Base-by-base conservation (phyloP, 202 grass and related monocot species). In the Sporobolus alterniflorus region DNA sequence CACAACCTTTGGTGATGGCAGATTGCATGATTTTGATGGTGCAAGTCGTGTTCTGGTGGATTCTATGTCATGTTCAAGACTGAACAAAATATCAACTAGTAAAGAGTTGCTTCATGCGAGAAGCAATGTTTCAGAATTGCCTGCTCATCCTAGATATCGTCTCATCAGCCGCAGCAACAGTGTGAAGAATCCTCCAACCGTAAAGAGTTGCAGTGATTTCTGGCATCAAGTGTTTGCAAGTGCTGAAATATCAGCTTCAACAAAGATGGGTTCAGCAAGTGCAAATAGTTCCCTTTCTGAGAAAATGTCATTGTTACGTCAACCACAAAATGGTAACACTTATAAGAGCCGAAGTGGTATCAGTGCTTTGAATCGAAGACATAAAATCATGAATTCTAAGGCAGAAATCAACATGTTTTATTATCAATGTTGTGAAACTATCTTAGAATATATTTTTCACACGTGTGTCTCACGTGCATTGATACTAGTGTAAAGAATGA, bases 261-360 rank as follows among this genome's bases (percentile, higher is more conserved):
- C 34, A 6, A 81, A 76, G 47, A 77, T 82, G 22, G 76, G 67
- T 18, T 56, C 29, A 18, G 9, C 29, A 16, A 80, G 22, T 47
- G 30, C 36, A 64, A 79, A 69, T 9, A 16, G 1, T 18, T 90
- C 84, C 69, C 52, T 90, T 57, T 79, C 84, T 41, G 80, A 79
- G 63, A 80, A 74, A 70, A 90, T 80, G 88, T 75, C 84, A 7
- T 11, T 57, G 12, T 73, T 87, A 49, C 54, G 18, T 10, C 51
- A 69, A 64, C 68, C 11, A 3, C 26, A 20, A 24, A 11, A 71
- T n/a, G 36, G 11, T 31, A 7, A 22, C 24, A 63, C 40, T 69
- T 49, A 70, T 55, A 51, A 64, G 22, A 75, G 63, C 11, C 79
- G 30, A 56, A 79, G 69, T 26, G 9, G 14, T 42, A 83, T 71